These are phyloP conservation scores for Cladobotryum protrusum DNA, from an alignment of 2,329 filamentous ascomycete species.

Conservation along the genomic window DNA sequence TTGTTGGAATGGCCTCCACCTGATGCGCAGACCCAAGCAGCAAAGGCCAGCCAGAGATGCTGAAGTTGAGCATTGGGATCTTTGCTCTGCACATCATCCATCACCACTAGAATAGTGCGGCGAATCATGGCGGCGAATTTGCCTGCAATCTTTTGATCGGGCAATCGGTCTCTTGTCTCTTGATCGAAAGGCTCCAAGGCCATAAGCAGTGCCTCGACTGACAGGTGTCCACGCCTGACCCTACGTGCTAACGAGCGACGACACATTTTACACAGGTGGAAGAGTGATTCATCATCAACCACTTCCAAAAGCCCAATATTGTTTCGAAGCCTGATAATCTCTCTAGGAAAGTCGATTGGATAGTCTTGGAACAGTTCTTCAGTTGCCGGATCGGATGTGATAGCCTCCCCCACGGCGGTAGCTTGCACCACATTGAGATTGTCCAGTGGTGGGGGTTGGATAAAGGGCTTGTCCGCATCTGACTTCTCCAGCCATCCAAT, in stretches of 20 bases:
- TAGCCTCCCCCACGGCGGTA: conserved; percentile 6
- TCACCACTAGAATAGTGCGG: conserved; percentile 14
- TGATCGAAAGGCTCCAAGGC: conserved; percentile 18
- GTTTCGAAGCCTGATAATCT: conserved; percentile 12
- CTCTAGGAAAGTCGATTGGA: conserved; percentile 9
- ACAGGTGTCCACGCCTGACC: conserved; percentile 12
- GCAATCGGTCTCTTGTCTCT: conserved; percentile 11
- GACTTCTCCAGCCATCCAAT: conserved; percentile 24
- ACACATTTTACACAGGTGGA: conserved; percentile 7
- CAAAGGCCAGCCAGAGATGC: conserved; percentile 16
- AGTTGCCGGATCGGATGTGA: neutral
- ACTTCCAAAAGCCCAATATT: conserved; percentile 7
- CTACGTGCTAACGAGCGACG: conserved; percentile 12
- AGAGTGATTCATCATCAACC: conserved; percentile 7
- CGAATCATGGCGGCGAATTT: conserved; percentile 16
- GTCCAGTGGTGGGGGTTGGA: conserved; percentile 10
- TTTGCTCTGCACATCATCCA: conserved; percentile 10
- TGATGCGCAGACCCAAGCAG: conserved; percentile 8
- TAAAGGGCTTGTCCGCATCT: conserved; percentile 17
- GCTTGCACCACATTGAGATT: neutral
- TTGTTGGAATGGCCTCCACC: conserved; percentile 13
- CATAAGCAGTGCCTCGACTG: conserved; percentile 10
- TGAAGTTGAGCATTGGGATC: conserved; percentile 2
- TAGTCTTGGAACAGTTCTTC: neutral
- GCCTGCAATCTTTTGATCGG: conserved; percentile 10